phyloP scores from a whole-genome alignment of 2,329 filamentous ascomycete species.

The Reticulascus tulasneorum region DNA sequence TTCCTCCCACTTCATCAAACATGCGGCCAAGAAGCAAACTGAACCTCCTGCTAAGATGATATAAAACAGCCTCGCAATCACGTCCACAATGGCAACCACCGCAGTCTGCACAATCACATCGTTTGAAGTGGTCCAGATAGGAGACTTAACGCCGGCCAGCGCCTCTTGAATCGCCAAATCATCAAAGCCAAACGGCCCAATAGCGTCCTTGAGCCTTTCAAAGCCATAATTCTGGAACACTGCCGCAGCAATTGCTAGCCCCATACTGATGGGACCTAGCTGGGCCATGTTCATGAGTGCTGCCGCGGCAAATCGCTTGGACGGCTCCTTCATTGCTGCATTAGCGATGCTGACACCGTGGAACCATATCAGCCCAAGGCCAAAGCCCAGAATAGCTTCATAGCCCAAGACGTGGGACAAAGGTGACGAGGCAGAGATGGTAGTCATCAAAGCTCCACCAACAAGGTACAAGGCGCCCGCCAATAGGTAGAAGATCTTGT shows the following conservation, averaged over 20 bases:
- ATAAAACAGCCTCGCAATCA: conserved; percentile 22
- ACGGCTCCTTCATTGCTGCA: conserved; percentile 20
- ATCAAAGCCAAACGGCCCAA: conserved; percentile 14
- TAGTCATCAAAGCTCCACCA: conserved; percentile 21
- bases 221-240: conserved; percentile 28
- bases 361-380: conserved; percentile 26
- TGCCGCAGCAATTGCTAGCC: conserved; percentile 22
- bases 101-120: conserved; percentile 13
- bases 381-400: conserved; percentile 25
- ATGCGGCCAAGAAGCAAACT: conserved; percentile 20
- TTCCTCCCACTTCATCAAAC: conserved; percentile 24
- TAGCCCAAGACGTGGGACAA: conserved; percentile 25
- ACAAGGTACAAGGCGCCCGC: conserved; percentile 22
- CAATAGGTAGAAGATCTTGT: conserved; percentile 27
- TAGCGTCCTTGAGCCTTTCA: conserved; percentile 14
- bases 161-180: conserved; percentile 22
- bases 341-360: conserved; percentile 25
- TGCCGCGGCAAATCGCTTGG: conserved; percentile 23
- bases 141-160: conserved; percentile 22
- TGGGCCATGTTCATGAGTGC: conserved; percentile 30
- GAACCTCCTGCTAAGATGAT: conserved; percentile 21
- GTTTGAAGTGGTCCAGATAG: conserved; percentile 15
- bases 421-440: conserved; percentile 19
- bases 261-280: conserved; percentile 23
- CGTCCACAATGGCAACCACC: conserved; percentile 19